Base-by-base conservation (phyloP, 1,284 basidiomycete species). In the Tilletia caries region DNA sequence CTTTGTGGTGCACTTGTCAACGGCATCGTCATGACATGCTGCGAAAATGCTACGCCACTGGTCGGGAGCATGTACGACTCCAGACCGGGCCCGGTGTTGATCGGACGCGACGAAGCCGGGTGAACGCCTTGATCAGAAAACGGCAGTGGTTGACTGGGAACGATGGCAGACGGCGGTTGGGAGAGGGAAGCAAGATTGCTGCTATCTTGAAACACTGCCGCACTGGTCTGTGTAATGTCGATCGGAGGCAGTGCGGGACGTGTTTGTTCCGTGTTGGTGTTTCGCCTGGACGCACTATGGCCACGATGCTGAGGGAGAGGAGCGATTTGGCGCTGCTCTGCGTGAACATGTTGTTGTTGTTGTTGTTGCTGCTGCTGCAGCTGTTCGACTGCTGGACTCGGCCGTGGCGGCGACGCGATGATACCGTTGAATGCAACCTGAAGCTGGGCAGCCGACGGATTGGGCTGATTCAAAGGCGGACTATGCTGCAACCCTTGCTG, bases 311-410 rank as follows among this genome's bases (percentile, higher is more conserved):
- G 58, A 23, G 58, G 58, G 15, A 62, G 33, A 12, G 58, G 58
- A 10, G 58, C 58, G 58, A 33, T 33, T 29, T 62, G 58, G 18
- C 58, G 58, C 29, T 62, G 58, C 58, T 62, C 58, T 20, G 32
- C 8, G 32, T 25, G 33, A 6, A 62, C n/a, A 5, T 62, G 3
- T 18, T 62, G 58, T 33, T 20, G 48, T 6, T 50, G 37, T 15
- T 41, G 50, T 20, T 54, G 50, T 54, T 54, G 34, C 20, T 64
- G 62, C 33, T 62, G n/a, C 27, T 27, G 58, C 62, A 2, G 62
- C 62, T 10, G 23, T 44, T 60, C 27, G 27, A 25, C 27, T 25
- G 13, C 27, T 60, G 18, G 20, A n/a, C 27, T 8, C n/a, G n/a
- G 58, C 27, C 20, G 27, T 60, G n/a, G 58, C 8, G 20, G 12